Conservation (phyloP, 179 eudicot species). For the Drosera spatulata region DNA sequence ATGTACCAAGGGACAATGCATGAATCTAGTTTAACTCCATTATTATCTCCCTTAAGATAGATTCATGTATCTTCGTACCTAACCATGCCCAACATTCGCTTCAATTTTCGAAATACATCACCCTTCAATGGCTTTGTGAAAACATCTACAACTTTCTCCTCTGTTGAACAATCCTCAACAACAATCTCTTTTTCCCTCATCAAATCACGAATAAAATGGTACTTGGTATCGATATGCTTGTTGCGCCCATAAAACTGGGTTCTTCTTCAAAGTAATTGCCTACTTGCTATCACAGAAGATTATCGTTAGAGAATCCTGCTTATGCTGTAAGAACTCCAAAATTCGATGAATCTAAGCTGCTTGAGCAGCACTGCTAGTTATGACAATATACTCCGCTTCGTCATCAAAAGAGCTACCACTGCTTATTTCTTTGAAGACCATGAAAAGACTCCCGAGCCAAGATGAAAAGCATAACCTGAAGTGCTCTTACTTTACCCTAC, state of each 20-base stretch:
- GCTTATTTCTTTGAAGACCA: slow-evolving; percentile 8
- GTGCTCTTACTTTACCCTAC: not conserved
- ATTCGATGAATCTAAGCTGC: not conserved
- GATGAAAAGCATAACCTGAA: not conserved
- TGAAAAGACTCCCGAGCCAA: slow-evolving; percentile 1
- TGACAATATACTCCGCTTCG: too few relatives aligned
- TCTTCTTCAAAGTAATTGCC: too few relatives aligned
- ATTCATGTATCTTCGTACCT: too few relatives aligned
- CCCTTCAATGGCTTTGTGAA: not conserved
- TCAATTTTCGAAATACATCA: not conserved
- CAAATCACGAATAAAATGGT: not conserved
- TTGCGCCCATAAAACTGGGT: too few relatives aligned
- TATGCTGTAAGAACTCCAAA: not conserved
- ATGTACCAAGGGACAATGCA: too few relatives aligned
- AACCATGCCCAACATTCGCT: not conserved
- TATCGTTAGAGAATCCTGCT: not conserved
- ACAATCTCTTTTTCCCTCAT: not conserved
- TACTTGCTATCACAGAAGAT: not conserved
- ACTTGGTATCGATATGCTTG: too few relatives aligned
- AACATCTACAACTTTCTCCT: not conserved
- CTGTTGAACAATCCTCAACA: not conserved
- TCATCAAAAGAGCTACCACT: slow-evolving; percentile 1
- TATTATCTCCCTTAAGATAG: too few relatives aligned
- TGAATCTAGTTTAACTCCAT: too few relatives aligned
- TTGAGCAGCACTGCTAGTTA: too few relatives aligned